phyloP scores from a whole-genome alignment of 352 stramenopile species.

The Phytophthora hibernalis region DNA sequence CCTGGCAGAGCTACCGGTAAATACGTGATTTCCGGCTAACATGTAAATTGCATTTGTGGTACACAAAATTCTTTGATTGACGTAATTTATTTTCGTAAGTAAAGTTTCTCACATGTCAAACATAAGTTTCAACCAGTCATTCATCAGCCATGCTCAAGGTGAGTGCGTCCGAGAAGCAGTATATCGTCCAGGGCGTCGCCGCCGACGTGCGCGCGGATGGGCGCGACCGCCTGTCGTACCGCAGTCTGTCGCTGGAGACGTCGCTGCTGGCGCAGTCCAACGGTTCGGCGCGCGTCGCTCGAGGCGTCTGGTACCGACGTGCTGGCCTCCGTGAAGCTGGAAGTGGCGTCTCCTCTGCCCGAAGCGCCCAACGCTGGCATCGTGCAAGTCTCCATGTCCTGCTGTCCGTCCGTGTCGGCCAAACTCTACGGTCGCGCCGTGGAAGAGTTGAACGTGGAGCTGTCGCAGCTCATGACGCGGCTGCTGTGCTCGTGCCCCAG shows the following conservation, averaged over 20 bases:
- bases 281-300: conserved; percentile 75
- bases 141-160: conserved; percentile 70
- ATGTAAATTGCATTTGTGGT: too few relatives aligned
- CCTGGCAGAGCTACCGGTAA: conserved; percentile 12
- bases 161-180: conserved; percentile 75
- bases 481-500: conserved; percentile 62
- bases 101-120: background rate
- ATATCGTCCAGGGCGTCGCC: conserved; percentile 77
- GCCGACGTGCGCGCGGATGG: conserved; percentile 75
- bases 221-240: conserved; percentile 69
- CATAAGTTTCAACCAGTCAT: conserved; percentile 8
- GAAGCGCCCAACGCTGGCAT: conserved; percentile 60
- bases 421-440: conserved; percentile 74
- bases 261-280: conserved; percentile 81
- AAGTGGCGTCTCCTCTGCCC: conserved; percentile 57
- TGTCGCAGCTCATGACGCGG: conserved; percentile 81
- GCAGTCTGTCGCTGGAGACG: conserved; percentile 69
- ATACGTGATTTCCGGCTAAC: too few relatives aligned
- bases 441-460: conserved; percentile 81
- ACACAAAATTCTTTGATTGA: background rate
- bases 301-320: conserved; percentile 75
- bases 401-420: conserved; percentile 75
- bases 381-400: conserved; percentile 63
- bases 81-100: background rate
- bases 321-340: conserved; percentile 80